Base-by-base conservation (phyloP, 2,329 filamentous ascomycete genomes). In the Torrubiella hemipterigena region DNA sequence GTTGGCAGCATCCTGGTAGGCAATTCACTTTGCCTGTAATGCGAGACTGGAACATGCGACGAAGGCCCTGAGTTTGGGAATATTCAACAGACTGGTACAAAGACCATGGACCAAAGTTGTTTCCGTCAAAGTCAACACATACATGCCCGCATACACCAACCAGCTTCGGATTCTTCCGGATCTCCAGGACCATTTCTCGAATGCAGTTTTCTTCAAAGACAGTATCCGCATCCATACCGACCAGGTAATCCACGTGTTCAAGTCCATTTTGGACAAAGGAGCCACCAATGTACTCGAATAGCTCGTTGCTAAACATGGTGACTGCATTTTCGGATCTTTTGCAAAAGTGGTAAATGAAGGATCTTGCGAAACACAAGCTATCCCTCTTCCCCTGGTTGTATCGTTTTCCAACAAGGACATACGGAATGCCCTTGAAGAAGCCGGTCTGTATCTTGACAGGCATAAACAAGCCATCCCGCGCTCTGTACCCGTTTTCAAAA, bases 311-410 rank as follows among this genome's bases (percentile, higher is more conserved):
- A 43, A 67, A 65, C 45, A 65, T 61, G 32, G 61, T 63, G 17
- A 59, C 48, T 3, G 56, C 48, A 9, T 56, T 55, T 26, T 54
- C 48, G 2, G 54, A 52, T 4, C 62, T 58, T 29, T 52, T 44
- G 38, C 63, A 58, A 52, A 59, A 68, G 39, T 66, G 60, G 39
- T 63, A 60, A 5, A 67, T 43, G 27, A 67, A 59, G 1, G 63
- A 67, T 1, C 63, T 59, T 2, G 55, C 58, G n/a, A 66, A 56
- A 39, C 63, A 65, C 25, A 67, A 44, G 29, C 61, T 62, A 41
- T 68, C 64, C 3, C 61, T 53, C 44, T 67, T 68, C 21, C 62
- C 63, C 38, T 64, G 60, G 42, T 65, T 67, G 42, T 63, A 57
- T 11, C 57, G 50, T 42, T 67, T 67, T 28, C 63, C 58, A 22